Percentiles rank a stretch among this genome's conserved stretches.
phyloP scores from a whole-genome alignment of 768 basidiomycete species.

The Tricholoma flavovirens region DNA sequence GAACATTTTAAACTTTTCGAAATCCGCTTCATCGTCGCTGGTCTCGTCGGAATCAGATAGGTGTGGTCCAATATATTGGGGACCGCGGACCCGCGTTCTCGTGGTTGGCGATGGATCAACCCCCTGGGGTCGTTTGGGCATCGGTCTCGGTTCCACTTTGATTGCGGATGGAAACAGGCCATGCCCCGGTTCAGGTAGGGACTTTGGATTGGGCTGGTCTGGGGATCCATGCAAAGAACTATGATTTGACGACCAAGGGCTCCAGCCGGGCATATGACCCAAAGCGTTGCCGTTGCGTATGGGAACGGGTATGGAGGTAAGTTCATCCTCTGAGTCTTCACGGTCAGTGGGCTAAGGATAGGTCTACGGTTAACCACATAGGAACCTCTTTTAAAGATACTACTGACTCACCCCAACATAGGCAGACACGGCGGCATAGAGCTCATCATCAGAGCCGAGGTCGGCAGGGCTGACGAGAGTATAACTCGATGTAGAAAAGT shows the following conservation, averaged over 20 bases:
- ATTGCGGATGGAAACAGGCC: constrained; percentile 3
- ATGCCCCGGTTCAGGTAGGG: constrained; percentile 12
- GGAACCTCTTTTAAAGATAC: constrained; percentile 4
- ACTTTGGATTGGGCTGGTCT: constrained; percentile 19
- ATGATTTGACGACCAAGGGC: constrained; percentile 16
- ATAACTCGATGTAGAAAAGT: constrained; percentile 34
- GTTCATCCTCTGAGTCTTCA: constrained; percentile 24
- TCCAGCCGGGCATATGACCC: constrained; percentile 10
- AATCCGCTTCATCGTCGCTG: constrained; percentile 31
- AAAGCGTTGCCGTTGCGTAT: constrained; percentile 11
- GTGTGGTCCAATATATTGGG: constrained; percentile 30
- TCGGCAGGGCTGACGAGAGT: constrained; percentile 39
- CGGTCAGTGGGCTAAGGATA: constrained; percentile 21
- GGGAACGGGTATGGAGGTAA: constrained; percentile 13
- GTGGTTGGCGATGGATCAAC: constrained; percentile 9
- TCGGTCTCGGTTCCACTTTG: neutral
- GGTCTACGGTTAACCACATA: constrained; percentile 14
- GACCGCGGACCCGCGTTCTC: constrained; percentile 19
- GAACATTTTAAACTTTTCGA: constrained; percentile 40
- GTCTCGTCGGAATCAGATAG: constrained; percentile 26
- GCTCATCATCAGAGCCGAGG: constrained; percentile 33
- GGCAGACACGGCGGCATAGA: constrained; percentile 20
- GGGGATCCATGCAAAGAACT: constrained; percentile 22
- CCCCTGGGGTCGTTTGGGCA: constrained; percentile 16
- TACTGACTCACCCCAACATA: constrained; percentile 21